These are phyloP conservation scores for Ceratocystis huliohia DNA, from an alignment of 2,329 filamentous ascomycete genomes.

Conservation along the genomic window DNA sequence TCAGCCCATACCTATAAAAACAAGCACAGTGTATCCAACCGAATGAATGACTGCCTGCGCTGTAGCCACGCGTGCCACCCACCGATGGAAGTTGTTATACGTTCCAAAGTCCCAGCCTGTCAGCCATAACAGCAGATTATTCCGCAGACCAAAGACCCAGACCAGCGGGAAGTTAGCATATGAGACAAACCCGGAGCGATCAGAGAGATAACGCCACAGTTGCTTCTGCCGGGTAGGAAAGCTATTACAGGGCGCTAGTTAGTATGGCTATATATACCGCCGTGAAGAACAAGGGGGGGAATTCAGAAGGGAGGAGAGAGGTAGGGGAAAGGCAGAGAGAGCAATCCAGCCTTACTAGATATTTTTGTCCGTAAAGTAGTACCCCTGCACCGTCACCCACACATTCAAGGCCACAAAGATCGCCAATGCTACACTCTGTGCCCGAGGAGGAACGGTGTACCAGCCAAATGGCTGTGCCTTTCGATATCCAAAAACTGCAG, in stretches of 20 bases:
- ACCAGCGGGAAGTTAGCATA: constrained; percentile 51
- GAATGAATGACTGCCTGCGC: constrained; percentile 52
- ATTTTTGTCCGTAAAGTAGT: constrained; percentile 30
- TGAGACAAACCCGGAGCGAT: constrained; percentile 51
- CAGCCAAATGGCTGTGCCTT: constrained; percentile 35
- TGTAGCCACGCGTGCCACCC: constrained; percentile 50
- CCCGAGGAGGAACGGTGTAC: constrained; percentile 34
- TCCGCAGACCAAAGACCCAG: constrained; percentile 55
- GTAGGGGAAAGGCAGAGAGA: neutral
- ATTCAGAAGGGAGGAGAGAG: neutral
- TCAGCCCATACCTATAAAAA: constrained; percentile 27
- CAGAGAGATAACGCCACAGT: constrained; percentile 43
- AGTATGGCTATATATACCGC: neutral
- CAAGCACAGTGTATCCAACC: constrained; percentile 41
- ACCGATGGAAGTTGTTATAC: constrained; percentile 56
- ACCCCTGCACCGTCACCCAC: constrained; percentile 29
- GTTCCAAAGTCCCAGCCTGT: constrained; percentile 58
- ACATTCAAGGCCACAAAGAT: constrained; percentile 32
- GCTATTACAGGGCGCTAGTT: constrained; percentile 23
- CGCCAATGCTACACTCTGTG: constrained; percentile 33
- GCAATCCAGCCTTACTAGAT: constrained; percentile 29
- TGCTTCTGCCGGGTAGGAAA: constrained; percentile 29
- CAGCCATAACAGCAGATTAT: constrained; percentile 52
- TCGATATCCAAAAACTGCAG: constrained; percentile 34
- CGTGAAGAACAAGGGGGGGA: neutral